Evolutionary conservation across 2,329 filamentous ascomycete species (phyloP).

Genomic region (Pseudogymnoascus sp.): DNA sequence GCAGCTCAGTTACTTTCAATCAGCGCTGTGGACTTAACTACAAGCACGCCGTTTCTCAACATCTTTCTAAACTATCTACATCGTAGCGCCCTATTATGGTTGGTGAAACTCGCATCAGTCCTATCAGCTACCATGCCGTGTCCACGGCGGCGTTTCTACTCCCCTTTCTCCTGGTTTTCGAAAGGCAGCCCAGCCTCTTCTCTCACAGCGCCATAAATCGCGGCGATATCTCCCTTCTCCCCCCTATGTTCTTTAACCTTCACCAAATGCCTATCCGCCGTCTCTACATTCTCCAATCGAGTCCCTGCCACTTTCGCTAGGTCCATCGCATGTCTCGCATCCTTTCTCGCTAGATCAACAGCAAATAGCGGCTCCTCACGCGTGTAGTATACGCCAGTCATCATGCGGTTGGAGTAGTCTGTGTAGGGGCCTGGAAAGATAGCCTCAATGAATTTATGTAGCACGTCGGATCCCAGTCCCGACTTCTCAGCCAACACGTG

Average conservation of each 20-base stretch:
- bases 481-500: conserved; percentile 73
- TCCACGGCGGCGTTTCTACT: not conserved
- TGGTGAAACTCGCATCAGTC: not conserved
- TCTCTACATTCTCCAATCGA: conserved; percentile 55
- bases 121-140: not conserved
- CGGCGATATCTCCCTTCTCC: conserved; percentile 67
- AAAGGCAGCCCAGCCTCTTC: conserved; percentile 67
- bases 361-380: conserved; percentile 73
- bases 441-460: conserved; percentile 63
- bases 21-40: not conserved
- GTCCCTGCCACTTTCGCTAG: conserved; percentile 57
- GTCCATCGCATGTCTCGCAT: conserved; percentile 63
- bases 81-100: not conserved
- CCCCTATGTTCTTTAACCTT: conserved; percentile 63
- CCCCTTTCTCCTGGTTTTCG: conserved; percentile 44
- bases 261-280: conserved; percentile 60
- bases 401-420: conserved; percentile 68
- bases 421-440: conserved; percentile 71
- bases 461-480: conserved; percentile 60
- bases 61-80: not conserved
- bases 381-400: conserved; percentile 66
- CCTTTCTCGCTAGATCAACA: conserved; percentile 76
- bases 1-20: not conserved
- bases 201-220: conserved; percentile 73
- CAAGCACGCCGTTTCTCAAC: not conserved